These are phyloP conservation scores for Novymonas esmeraldas DNA, from an alignment of 208 protist species.

Conservation along the genomic window DNA sequence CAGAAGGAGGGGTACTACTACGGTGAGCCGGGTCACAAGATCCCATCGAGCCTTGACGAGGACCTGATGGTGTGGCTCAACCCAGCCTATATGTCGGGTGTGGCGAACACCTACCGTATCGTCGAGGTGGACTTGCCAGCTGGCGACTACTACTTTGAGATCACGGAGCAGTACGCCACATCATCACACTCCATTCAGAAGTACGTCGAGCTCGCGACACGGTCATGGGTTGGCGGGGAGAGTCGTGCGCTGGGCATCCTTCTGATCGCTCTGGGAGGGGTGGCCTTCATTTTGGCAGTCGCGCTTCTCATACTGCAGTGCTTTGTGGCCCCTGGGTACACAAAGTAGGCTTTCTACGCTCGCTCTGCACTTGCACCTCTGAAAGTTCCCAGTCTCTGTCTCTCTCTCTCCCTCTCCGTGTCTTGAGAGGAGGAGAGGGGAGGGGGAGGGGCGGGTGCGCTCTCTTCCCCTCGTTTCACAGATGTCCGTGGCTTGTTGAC, in stretches of 20 bases:
- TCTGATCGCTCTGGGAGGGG: constrained; percentile 85
- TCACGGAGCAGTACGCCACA: constrained; percentile 92
- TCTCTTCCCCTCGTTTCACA: too few relatives aligned
- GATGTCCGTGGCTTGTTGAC: too few relatives aligned
- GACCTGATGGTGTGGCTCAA: constrained; percentile 99
- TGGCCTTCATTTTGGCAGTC: constrained; percentile 55
- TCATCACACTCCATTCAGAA: constrained; percentile 92
- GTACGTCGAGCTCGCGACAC: constrained; percentile 90
- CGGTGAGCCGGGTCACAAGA: constrained; percentile 74
- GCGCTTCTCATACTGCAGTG: constrained; percentile 32
- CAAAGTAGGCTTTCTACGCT: background rate
- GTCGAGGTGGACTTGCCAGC: constrained; percentile 79
- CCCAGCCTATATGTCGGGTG: constrained; percentile 92
- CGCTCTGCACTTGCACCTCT: background rate
- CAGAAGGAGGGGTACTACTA: constrained; percentile 82
- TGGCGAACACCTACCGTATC: constrained; percentile 96
- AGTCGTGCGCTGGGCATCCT: constrained; percentile 94
- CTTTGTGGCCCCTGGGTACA: constrained; percentile 15
- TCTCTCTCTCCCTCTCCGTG: background rate
- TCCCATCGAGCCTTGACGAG: constrained; percentile 89
- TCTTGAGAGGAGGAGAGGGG: background rate
- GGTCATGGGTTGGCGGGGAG: constrained; percentile 94
- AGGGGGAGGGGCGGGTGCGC: too few relatives aligned
- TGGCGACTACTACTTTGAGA: constrained; percentile 91
- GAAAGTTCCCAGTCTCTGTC: background rate